These are phyloP conservation scores for Lentinula lateritia DNA, from an alignment of 768 basidiomycete genomes.

Conservation along the genomic window DNA sequence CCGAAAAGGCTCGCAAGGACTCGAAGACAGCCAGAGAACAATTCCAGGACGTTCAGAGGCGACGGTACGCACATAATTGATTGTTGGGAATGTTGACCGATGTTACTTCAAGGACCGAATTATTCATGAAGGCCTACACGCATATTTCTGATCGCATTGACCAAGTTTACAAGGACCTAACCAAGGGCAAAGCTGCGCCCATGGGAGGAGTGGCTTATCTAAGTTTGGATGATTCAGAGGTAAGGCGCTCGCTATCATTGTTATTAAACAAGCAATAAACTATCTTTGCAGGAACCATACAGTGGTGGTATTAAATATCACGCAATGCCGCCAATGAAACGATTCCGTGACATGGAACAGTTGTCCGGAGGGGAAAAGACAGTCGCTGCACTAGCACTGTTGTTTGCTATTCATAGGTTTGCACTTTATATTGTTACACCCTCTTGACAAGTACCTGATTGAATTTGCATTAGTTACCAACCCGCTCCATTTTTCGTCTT, in stretches of 20 bases:
- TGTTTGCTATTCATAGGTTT: conserved; percentile 95
- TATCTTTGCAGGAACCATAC: conserved; percentile 63
- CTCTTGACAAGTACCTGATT: neutral
- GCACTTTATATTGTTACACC: conserved; percentile 4
- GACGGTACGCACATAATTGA: conserved; percentile 44
- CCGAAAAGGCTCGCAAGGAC: conserved; percentile 86
- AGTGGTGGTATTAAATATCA: conserved; percentile 93
- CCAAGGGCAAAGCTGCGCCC: conserved; percentile 89
- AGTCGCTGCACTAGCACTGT: conserved; percentile 91
- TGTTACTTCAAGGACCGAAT: conserved; percentile 46
- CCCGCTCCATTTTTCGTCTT: conserved; percentile 97
- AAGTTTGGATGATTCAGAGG: conserved; percentile 93
- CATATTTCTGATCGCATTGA: conserved; percentile 96
- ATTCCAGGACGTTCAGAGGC: conserved; percentile 82
- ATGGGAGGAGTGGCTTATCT: conserved; percentile 97
- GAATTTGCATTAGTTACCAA: conserved; percentile 61
- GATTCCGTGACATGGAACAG: conserved; percentile 99
- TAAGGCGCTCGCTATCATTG: conserved; percentile 23
- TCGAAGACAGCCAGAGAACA: conserved; percentile 88
- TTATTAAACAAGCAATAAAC: neutral
- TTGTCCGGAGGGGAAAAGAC: conserved; percentile 98
- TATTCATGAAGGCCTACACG: conserved; percentile 94
- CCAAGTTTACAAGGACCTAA: conserved; percentile 94
- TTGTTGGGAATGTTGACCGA: neutral
- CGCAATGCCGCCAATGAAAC: conserved; percentile 99